Percentiles rank a stretch among this genome's conserved stretches.
Conservation (phyloP, 2,329 filamentous ascomycete species). For the Cercospora janseana region DNA sequence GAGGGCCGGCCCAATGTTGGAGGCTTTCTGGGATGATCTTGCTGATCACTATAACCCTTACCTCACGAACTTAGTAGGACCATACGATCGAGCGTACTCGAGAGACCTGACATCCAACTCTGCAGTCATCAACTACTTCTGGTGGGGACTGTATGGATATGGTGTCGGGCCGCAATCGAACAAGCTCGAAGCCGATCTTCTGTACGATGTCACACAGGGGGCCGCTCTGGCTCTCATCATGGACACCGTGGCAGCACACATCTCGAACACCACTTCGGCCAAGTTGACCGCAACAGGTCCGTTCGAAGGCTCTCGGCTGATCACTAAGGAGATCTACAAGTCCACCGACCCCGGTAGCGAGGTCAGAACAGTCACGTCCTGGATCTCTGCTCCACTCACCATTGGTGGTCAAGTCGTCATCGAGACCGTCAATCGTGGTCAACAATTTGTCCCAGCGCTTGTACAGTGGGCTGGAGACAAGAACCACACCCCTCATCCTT, state of each 20-base stretch:
- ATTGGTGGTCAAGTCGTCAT: constrained; percentile 9
- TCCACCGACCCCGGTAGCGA: background rate
- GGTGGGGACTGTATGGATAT: background rate
- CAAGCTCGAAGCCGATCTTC: background rate
- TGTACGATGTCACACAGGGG: background rate
- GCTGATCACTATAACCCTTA: background rate
- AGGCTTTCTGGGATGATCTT: background rate
- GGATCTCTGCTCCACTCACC: constrained; percentile 9
- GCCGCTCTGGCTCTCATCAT: background rate
- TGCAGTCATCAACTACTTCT: background rate
- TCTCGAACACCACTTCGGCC: background rate
- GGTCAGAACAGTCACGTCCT: background rate
- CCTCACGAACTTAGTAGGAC: background rate
- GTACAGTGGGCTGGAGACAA: constrained; percentile 11
- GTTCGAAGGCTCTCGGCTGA: background rate
- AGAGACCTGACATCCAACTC: background rate
- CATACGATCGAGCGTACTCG: background rate
- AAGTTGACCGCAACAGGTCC: background rate
- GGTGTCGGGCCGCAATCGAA: background rate
- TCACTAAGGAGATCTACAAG: background rate
- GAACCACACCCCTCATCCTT: background rate
- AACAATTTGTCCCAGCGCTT: constrained; percentile 12
- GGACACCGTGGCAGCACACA: background rate
- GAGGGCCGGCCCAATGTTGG: background rate
- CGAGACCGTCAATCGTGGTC: constrained; percentile 7